Base-by-base conservation (phyloP, 352 stramenopile genomes). In the Globisporangium mamillatum region DNA sequence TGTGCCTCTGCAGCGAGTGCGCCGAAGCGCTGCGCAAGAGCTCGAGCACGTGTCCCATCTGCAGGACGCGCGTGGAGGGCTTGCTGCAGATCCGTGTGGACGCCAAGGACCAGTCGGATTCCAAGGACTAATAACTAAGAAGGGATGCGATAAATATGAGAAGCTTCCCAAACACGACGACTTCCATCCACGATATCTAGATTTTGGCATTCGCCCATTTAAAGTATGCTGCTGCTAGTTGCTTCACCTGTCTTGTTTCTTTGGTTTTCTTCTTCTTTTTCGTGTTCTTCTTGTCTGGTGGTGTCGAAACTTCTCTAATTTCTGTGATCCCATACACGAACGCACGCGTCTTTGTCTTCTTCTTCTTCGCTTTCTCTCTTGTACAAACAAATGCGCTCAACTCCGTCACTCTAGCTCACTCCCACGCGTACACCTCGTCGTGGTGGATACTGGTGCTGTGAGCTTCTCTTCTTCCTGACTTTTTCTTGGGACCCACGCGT, bases 1-100 rank as follows among this genome's bases (percentile, higher is more conserved):
- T 96, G 87, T 96, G 89, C 60, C 80, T 96, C 56, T 96, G 89
- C 61, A 76, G 72, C 27, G 84, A 92, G 53, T 96, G 89, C 50
- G 88, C 89, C 12, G 85, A 96, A 71, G 75, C 77, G 62, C 66
- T 96, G 38, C 84, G 84, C 25, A 86, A 87, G 34, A 81, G 69
- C 41, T 84, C 81, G 10, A 94, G 81, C 68, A 93, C 81, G 46
- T 95, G 88, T 59, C 88, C 88, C 27, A 92, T 95, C 64, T 95
- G 88, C 74, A 75, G 88, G 27, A 93, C 84, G 41, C 76, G 66
- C 22, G 85, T 95, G 38, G 85, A 94, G 64, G 75, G 82, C 14
- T 71, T 95, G 54, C 69, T 95, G n/a, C 83, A 92, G 64, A 95
- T 95, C 69, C 81, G 83, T 12, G 80, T 92, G 2, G 79, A 88